Evolutionary conservation across 2,329 filamentous ascomycete species (phyloP), one percentile per base, ranked within the genome.

Genomic region (Eutypa lata): DNA sequence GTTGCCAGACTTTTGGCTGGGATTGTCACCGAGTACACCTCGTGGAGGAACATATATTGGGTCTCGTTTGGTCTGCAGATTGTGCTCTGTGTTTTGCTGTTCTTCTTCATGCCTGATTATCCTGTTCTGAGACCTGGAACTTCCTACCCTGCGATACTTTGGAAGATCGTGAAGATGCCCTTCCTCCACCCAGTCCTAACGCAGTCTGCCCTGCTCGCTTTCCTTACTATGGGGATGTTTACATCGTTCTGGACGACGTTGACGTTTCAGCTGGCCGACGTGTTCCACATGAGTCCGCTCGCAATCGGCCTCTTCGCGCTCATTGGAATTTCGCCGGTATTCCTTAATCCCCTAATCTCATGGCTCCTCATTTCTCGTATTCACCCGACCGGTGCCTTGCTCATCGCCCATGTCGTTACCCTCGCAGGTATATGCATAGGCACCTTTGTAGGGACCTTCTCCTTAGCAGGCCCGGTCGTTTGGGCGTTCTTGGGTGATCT

Each of bases 1-100:
- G 75, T 92, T 50, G 90, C 90, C 0, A 84, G 90, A 2, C 75
- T 93, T 0, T 78, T 94, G 1, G 87, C 88, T 0, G 90, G 90
- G 1, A 83, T 91, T 24, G 78, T 93, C 26, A 83, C 89, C 1
- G 83, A 90, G 61, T 91, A 83, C 64, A 86, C 84, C 0, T 77
- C 79, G 57, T 94, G 90, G 90, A 79, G 90, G 22, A 83, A 82
- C 53, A 84, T 93, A 7, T 94, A 91, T 73, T 93, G 88, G 88
- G 75, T 92, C 55, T 81, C 87, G 0, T 80, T 92, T 5, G 89
- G 78, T 0, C 73, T 89, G 0, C 90, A 94, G 69, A 86, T 83
- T 61, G 64, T 83, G 8, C 85, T 93, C 56, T 80, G 87, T 52
- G 58, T 74, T 7, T 70, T 86, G 0, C 79, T 93, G 6, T 92